Evolutionary conservation across 768 basidiomycete genomes (phyloP), one percentile per base, ranked within the genome.

Genomic region (Hemileccinum impolitum): DNA sequence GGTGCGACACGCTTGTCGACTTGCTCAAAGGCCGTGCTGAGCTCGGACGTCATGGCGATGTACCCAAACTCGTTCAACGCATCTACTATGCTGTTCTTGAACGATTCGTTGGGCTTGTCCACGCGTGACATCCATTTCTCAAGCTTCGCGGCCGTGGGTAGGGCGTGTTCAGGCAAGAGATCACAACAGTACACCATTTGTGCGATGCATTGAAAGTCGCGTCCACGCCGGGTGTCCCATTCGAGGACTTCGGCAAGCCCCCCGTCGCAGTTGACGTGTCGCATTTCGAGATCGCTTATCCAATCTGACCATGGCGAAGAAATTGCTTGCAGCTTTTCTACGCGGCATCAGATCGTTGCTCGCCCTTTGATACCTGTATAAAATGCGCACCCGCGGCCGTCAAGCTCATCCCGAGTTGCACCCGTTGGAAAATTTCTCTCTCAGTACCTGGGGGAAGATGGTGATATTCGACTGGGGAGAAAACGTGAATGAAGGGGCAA

Each of bases 241-340:
- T 77, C 65, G 40, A 92, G 71, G 35, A 73, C 67, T 28, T 71
- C 60, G 1, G 73, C 70, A 17, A 93, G 75, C 15, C 87, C 87
- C 13, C 72, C 77, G 0, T 84, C 79, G 13, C 72, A 67, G n/a
- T 71, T 62, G 42, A 88, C 74, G 60, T 82, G 83, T 52, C 74
- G 73, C 32, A 70, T 54, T 54, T 84, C 80, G 10, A 92, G 72
- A 6, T 75, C 68, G 2, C 71, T 57, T 55, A 92, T 80, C 83
- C 84, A 90, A 32, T 75, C 72, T 26, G 84, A 74, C 77, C 82
- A 83, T 1, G 82, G 79, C 3, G 87, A 86, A 7, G 82, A 73
- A 39, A 91, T 80, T 0, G 90, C 90, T 55, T 88, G 86, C 17
- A 91, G 65, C 68, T 89, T 90, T 66, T 93, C 90, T 84, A 63